Base-by-base conservation (phyloP, 2,329 filamentous ascomycete species). In the Aureobasidium uvarum region DNA sequence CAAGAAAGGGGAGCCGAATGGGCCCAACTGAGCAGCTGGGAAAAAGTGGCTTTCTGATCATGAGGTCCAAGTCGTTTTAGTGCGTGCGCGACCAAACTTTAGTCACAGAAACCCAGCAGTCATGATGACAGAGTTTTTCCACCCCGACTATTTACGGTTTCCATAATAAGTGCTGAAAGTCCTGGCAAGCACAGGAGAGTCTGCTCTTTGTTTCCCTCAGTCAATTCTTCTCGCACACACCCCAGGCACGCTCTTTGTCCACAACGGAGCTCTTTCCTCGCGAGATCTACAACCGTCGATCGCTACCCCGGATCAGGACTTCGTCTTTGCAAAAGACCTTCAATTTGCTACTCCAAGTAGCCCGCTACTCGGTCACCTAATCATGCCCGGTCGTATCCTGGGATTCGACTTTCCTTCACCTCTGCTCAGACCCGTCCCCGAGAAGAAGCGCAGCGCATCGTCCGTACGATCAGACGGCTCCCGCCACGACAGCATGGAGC, bases 341-440 rank as follows among this genome's bases (percentile, higher is more conserved):
- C 33, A 36, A 10, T 2, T 33, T 33, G 33, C 33, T 33, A 33
- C 33, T 33, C 10, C 8, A 10, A 33, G 33, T 45, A 50, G 45
- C 43, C 58, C 50, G 58, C 23, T 25, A 28, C 45, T 45, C 39
- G 58, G 58, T 28, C 58, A 41, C 25, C 20, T 48, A 66, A 67
- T 41, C 56, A 76, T 76, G 74, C 73, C 73, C 28, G 69, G 69
- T 67, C 71, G 70, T 65, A 69, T 75, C 54, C 73, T 75, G 54
- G 73, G 72, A 64, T 70, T 74, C 51, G 73, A 74, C 67, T 70
- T 74, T 67, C 66, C 67, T 45, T 68, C 65, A 25, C 59, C 66
- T 41, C 58, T 46, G n/a, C 64, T 67, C 38, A 65, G 67, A 56
- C 68, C 66, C 23, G 67, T 66, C 41, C 50, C 65, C 66, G 60